phyloP scores from a whole-genome alignment of 768 basidiomycete species.

The Termitomyces sp. region DNA sequence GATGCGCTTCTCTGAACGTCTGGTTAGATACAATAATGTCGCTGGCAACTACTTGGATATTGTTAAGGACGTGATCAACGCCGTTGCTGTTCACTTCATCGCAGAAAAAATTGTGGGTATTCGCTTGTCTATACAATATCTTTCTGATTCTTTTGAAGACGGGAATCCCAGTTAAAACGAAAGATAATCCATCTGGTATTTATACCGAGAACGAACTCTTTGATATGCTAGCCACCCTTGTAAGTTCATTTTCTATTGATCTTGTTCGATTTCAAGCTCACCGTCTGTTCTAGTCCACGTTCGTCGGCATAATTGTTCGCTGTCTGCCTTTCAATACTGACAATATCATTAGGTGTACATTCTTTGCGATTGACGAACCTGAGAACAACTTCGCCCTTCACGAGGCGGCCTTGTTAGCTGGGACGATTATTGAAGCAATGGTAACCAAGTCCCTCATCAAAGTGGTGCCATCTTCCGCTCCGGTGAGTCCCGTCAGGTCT shows the following conservation, averaged over 20 bases:
- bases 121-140: background rate
- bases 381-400: constrained; percentile 31
- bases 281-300: background rate
- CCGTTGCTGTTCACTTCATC: constrained; percentile 36
- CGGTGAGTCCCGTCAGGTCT: constrained; percentile 16
- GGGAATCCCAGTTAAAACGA: constrained; percentile 44
- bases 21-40: constrained; percentile 22
- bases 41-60: constrained; percentile 41
- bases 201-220: constrained; percentile 45
- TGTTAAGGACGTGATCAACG: constrained; percentile 46
- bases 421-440: constrained; percentile 24
- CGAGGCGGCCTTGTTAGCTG: constrained; percentile 23
- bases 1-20: background rate
- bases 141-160: constrained; percentile 19
- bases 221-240: constrained; percentile 35
- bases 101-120: constrained; percentile 32
- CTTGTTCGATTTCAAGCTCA: background rate
- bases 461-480: constrained; percentile 18
- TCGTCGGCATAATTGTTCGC: constrained; percentile 1
- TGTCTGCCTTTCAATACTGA: background rate
- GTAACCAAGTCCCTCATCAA: constrained; percentile 27
- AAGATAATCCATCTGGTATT: constrained; percentile 37
- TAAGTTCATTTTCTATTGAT: constrained; percentile 12
- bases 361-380: constrained; percentile 25
- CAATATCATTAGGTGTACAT: constrained; percentile 9